Percentiles rank a stretch among this genome's conserved stretches.
These are phyloP conservation scores for Lactarius pseudohatsudake DNA, from an alignment of 768 basidiomycete genomes.

Conservation along the genomic window DNA sequence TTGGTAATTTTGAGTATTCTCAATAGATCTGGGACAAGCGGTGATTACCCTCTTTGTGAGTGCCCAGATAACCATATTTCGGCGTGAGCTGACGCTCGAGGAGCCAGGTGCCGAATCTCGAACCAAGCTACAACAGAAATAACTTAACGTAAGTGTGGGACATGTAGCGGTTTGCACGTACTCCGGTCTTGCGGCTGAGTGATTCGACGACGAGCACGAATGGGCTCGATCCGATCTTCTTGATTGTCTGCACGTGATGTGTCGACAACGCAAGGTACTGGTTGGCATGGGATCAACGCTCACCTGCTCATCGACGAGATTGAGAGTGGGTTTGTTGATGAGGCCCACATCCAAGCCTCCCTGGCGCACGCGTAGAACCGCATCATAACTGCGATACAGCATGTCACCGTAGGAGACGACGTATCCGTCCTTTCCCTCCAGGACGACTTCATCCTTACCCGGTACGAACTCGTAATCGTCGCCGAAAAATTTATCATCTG, in stretches of 20 bases:
- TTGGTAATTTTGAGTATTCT: slow-evolving; percentile 6
- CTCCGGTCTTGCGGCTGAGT: slow-evolving; percentile 87
- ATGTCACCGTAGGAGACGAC: slow-evolving; percentile 87
- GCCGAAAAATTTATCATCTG: slow-evolving; percentile 62
- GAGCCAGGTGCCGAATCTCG: slow-evolving; percentile 84
- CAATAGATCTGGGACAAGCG: neutral
- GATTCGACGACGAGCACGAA: slow-evolving; percentile 88
- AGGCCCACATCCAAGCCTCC: slow-evolving; percentile 78
- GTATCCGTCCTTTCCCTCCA: slow-evolving; percentile 76
- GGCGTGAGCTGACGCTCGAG: slow-evolving; percentile 80
- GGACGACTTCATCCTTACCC: slow-evolving; percentile 81
- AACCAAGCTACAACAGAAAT: slow-evolving; percentile 53
- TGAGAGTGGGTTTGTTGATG: slow-evolving; percentile 84
- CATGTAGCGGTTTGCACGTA: slow-evolving; percentile 28
- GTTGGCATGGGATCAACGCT: slow-evolving; percentile 14
- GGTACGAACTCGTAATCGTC: slow-evolving; percentile 76
- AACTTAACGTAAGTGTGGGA: neutral
- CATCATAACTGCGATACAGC: slow-evolving; percentile 82
- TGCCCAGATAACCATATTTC: slow-evolving; percentile 79
- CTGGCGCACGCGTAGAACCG: slow-evolving; percentile 70
- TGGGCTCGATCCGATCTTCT: slow-evolving; percentile 67
- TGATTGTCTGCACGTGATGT: slow-evolving; percentile 45
- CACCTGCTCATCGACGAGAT: slow-evolving; percentile 80
- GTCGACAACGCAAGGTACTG: neutral
- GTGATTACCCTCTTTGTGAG: slow-evolving; percentile 56